Base-by-base conservation (phyloP, 139 green algal genomes). In the Spirogloea muscicola region DNA sequence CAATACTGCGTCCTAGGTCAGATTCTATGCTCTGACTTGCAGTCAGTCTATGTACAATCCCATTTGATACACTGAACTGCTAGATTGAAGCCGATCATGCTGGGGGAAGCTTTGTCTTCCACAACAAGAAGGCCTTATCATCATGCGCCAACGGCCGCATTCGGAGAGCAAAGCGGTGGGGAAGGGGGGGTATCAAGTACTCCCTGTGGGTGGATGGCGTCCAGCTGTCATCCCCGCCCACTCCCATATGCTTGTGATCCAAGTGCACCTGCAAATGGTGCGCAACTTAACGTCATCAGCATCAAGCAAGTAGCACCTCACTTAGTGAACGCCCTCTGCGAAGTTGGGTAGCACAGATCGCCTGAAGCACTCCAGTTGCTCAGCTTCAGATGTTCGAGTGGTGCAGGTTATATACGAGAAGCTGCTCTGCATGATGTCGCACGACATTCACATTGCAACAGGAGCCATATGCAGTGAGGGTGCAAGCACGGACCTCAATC, bases 151-250 rank as follows among this genome's bases (percentile, higher is more conserved):
- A n/a, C n/a, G 71, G 71, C 27, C 27, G 31, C 2, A 79, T 25
- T 25, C 41, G 66, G 25, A 79, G 31, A 3, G 66, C n/a, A 29
- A 79, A 84, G 13, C 38, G 29, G 80, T 90, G 90, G 39, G 71
- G 27, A 0, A 31, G 65, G 0, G 88, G 87, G 5, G 80, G 74
- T 1, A 94, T 57, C 27, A 92, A 63, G 52, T 86, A 94, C 62
- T 82, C 48, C 0, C 68, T 34, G 39, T 89, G 87, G 16, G 77
- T 88, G 36, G 76, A 85, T 0, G 93, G 93, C 39, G 78, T 91
- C 93, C 93, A 98, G 74, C 83, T 92, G 85, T 97, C 92, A 81
- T 98, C 93, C 0, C 93, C 93, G 13, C 93, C 93, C 18, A 97
- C 83, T 0, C 93, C 93, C 90, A 98, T 97, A 78, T 96, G 90